Conservation (phyloP, 352 stramenopile species). For the Stephanocyclus meneghinianus region DNA sequence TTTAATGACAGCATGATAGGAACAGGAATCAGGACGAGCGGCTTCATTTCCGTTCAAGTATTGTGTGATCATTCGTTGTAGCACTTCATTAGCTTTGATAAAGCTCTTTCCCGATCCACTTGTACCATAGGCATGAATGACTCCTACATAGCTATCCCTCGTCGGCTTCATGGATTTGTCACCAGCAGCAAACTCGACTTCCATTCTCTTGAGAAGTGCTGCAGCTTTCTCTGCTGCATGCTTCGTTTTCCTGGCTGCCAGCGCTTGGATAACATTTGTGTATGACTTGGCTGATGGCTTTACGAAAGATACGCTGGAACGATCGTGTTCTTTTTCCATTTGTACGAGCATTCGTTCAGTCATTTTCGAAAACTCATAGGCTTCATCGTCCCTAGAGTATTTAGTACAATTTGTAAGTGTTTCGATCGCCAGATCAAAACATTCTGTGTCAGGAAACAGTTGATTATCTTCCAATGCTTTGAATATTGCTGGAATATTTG, state of each 20-base stretch:
- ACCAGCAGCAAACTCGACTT: conserved; percentile 33
- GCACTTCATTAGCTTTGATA: conserved; percentile 43
- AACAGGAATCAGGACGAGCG: conserved; percentile 37
- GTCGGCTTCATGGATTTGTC: conserved; percentile 47
- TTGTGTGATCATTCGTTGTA: conserved; percentile 51
- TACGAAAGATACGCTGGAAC: conserved; percentile 54
- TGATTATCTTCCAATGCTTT: conserved; percentile 66
- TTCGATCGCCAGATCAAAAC: conserved; percentile 68
- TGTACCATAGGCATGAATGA: conserved; percentile 53
- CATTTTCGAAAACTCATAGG: conserved; percentile 49
- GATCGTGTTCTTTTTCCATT: conserved; percentile 68
- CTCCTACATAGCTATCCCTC: conserved; percentile 54
- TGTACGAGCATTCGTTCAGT: conserved; percentile 58
- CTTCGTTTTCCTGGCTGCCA: conserved; percentile 39
- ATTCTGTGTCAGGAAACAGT: conserved; percentile 70
- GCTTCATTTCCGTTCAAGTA: conserved; percentile 35
- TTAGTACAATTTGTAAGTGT: conserved; percentile 60
- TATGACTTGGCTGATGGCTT: conserved; percentile 63
- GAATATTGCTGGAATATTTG: conserved; percentile 57
- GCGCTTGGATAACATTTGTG: conserved; percentile 74
- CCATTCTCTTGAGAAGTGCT: conserved; percentile 58
- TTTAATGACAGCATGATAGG: conserved; percentile 51
- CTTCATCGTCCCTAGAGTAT: conserved; percentile 19
- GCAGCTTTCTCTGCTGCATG: conserved; percentile 46
- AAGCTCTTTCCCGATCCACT: conserved; percentile 44